Evolutionary conservation across 305 asterid species (phyloP), one percentile per base, ranked within the genome.

Genomic region (Solanum chacoense): DNA sequence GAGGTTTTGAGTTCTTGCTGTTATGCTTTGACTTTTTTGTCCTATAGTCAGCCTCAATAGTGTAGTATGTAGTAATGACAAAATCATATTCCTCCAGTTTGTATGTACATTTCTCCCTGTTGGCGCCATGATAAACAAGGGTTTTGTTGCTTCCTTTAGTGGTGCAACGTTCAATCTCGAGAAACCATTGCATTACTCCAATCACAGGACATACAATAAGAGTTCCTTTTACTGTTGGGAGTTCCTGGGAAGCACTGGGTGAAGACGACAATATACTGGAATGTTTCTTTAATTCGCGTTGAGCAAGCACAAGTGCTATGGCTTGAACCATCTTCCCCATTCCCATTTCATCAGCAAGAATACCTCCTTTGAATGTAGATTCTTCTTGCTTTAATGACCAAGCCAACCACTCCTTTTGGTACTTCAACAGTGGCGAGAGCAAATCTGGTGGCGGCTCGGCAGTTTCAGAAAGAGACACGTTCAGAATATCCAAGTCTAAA

Each of bases 341-440:
- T 22, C 98, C 98, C 98, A 96, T 97, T 92, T 97, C 99, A 90
- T 97, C 98, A 8, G 99, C 99, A 88, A 97, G 98, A 86, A 97
- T 97, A 88, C 99, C 98, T 36, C 99, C 98, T 90, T 92, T 90
- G 35, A 89, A 83, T 88, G 90, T 7, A 91, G 96, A 96, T 71
- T 71, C 77, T 81, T 94, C 98, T 92, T 97, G 98, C 85, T 93
- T 95, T 91, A 95, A 87, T 24, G 98, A 93, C 99, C 99, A 97
- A 35, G 97, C 93, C 89, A 96, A 92, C 98, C 97, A 94, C 91
- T 97, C 99, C 88, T 96, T 96, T 91, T 95, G 98, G 93, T 94
- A 96, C 91, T 94, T 93, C 72, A 96, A 91, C 75, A 97, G 88
- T 0, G 98, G 95, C 94, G 92, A 89, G 89, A 93, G 90, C 92